A percentile compares a stretch with the other conserved stretches of the same genome.
Conservation (phyloP, 139 green algal genomes). For the Pycnococcus provasolii region DNA sequence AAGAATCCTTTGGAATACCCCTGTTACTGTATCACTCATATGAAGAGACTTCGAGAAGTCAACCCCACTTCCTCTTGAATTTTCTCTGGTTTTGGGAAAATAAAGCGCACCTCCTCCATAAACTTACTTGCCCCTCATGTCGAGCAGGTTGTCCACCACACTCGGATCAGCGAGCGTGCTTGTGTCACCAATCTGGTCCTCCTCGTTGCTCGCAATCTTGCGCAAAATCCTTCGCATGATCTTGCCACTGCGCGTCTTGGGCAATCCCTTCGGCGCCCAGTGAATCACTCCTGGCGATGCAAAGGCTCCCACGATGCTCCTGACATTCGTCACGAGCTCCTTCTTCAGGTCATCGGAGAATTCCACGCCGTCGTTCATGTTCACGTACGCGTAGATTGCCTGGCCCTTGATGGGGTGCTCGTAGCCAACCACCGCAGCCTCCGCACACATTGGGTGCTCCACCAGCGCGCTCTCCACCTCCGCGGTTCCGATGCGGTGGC, state of each 20-base stretch:
- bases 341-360: slow-evolving; percentile 44
- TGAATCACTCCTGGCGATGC: slow-evolving; percentile 86
- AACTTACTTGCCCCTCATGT: not conserved
- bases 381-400: slow-evolving; percentile 40
- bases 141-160: slow-evolving; percentile 70
- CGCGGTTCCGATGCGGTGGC: slow-evolving; percentile 40
- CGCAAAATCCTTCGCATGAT: slow-evolving; percentile 84
- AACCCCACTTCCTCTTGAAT: no score
- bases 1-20: no score
- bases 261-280: slow-evolving; percentile 46
- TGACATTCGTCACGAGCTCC: slow-evolving; percentile 51
- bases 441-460: slow-evolving; percentile 24
- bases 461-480: slow-evolving; percentile 42
- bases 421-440: slow-evolving; percentile 23
- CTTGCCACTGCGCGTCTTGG: slow-evolving; percentile 62
- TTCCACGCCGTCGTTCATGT: slow-evolving; percentile 27
- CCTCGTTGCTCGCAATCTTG: slow-evolving; percentile 51
- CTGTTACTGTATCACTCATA: no score
- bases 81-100: no score
- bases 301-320: slow-evolving; percentile 57
- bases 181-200: slow-evolving; percentile 27
- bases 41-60: no score
- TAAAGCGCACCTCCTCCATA: no score
- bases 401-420: slow-evolving; percentile 33
- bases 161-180: slow-evolving; percentile 38